Evolutionary conservation across 805 yeast genomes (phyloP).

Genomic region (Wickerhamiella qilinensis): DNA sequence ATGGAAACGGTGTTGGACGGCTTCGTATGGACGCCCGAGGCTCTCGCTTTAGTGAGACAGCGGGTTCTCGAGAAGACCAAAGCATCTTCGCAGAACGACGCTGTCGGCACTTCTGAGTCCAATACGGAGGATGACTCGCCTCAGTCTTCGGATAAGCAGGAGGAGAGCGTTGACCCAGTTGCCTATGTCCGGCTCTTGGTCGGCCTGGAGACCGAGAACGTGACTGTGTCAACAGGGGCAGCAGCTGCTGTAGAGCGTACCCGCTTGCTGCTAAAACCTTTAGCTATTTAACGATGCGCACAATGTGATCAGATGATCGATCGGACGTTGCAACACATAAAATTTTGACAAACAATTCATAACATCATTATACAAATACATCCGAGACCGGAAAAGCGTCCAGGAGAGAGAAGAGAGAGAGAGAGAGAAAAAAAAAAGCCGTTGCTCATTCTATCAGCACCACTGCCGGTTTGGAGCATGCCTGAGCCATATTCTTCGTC

Average conservation of each 20-base stretch:
- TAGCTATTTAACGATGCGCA: neutral
- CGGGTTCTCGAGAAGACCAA: no score
- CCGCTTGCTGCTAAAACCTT: neutral
- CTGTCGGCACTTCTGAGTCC: no score
- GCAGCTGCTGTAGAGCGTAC: neutral
- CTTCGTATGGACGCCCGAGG: slow-evolving; percentile 3
- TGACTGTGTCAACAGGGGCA: neutral
- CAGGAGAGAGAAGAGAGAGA: no score
- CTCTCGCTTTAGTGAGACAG: slow-evolving; percentile 5
- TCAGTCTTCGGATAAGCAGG: no score
- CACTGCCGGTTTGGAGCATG: no score
- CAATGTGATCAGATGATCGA: neutral
- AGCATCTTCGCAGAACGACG: no score
- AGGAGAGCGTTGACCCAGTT: neutral
- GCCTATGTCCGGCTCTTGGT: neutral
- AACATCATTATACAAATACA: neutral
- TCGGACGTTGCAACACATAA: neutral
- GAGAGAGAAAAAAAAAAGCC: no score
- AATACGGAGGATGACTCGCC: no score
- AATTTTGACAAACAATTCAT: neutral
- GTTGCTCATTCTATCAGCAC: no score
- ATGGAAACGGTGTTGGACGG: slow-evolving; percentile 5
- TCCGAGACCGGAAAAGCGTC: neutral
- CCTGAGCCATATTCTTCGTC: no score
- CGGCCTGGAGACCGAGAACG: neutral